These are phyloP conservation scores for Fusarium ramigenum DNA, from an alignment of 2,329 filamentous ascomycete species.

Conservation along the genomic window DNA sequence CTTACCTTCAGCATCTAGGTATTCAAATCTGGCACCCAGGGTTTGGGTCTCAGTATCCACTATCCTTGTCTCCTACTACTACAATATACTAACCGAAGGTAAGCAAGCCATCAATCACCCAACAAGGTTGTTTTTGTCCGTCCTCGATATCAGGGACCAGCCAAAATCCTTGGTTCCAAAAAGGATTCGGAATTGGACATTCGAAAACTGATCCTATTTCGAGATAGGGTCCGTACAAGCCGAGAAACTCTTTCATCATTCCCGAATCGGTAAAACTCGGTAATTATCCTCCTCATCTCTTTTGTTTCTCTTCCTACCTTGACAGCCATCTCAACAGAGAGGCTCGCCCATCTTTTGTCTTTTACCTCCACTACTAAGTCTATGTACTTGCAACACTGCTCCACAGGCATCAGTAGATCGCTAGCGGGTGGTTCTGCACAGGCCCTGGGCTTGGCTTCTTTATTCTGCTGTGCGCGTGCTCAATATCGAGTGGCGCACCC, in stretches of 20 bases:
- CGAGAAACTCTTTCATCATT: background rate
- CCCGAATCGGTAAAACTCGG: background rate
- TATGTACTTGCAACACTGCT: slow-evolving; percentile 30
- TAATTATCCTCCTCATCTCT: background rate
- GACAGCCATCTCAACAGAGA: background rate
- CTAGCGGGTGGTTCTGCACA: slow-evolving; percentile 31
- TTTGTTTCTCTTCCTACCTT: background rate
- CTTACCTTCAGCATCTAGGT: background rate
- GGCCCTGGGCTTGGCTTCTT: slow-evolving; percentile 25
- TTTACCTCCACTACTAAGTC: background rate
- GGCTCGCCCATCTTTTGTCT: slow-evolving; percentile 17
- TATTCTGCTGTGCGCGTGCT: slow-evolving; percentile 29
- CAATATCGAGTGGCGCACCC: slow-evolving; percentile 36
- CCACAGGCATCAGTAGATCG: slow-evolving; percentile 35
- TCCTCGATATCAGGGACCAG: background rate
- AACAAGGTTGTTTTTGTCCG: slow-evolving; percentile 25
- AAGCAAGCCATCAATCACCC: background rate
- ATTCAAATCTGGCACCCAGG: background rate
- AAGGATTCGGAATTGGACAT: background rate
- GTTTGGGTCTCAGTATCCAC: background rate
- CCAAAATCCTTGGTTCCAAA: background rate
- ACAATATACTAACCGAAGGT: too few species aligned
- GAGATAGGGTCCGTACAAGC: background rate
- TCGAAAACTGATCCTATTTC: background rate
- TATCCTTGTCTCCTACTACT: background rate